Evolutionary conservation across 2,329 filamentous ascomycete genomes (phyloP).

Genomic region (Diplocarpon rosae): DNA sequence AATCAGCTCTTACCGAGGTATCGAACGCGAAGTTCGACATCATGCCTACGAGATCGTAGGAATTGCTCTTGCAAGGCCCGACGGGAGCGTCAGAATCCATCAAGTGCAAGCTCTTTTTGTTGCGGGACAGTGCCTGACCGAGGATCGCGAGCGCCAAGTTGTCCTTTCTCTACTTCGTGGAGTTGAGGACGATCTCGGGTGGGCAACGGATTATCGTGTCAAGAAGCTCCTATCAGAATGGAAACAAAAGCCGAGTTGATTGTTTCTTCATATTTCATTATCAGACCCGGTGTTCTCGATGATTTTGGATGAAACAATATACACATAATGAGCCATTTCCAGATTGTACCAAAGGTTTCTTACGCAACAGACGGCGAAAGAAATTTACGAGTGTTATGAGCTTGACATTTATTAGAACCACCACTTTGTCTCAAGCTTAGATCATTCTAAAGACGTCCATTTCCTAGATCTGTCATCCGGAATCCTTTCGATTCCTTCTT

Average conservation of each 20-base stretch:
- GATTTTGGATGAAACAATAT: not conserved
- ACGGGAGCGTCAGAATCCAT: slow-evolving; percentile 45
- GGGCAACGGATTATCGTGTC: slow-evolving; percentile 51
- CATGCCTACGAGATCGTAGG: slow-evolving; percentile 52
- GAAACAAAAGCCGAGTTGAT: slow-evolving; percentile 7
- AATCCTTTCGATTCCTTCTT: slow-evolving; percentile 1
- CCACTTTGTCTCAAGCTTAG: slow-evolving; percentile 5
- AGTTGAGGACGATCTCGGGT: slow-evolving; percentile 52
- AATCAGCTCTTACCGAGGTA: slow-evolving; percentile 44
- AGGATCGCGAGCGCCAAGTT: slow-evolving; percentile 40
- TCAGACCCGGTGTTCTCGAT: not conserved
- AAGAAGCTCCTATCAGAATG: slow-evolving; percentile 39
- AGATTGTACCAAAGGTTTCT: not conserved
- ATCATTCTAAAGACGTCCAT: slow-evolving; percentile 11
- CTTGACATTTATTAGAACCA: not conserved
- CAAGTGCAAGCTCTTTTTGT: slow-evolving; percentile 50
- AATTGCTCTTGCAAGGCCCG: slow-evolving; percentile 45
- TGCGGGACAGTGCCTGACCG: slow-evolving; percentile 48
- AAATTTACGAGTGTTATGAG: not conserved
- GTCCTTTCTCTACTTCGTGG: slow-evolving; percentile 44
- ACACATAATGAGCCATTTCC: no score
- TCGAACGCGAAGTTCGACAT: slow-evolving; percentile 41
- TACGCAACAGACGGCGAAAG: not conserved
- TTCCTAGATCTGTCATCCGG: not conserved
- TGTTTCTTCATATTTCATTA: not conserved